Conservation (phyloP, 306 rosid genomes). For the cucumber (Cucumis sativus) region Cucumber_9930_V3 NC_026660.2:22526001-22526500, state of each 20-base stretch:
- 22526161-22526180: slow-evolving; percentile 53
- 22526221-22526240: not conserved
- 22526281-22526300: not conserved
- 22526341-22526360: slow-evolving; percentile 39
- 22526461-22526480: not conserved
- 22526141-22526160: slow-evolving; percentile 72
- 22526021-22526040: slow-evolving; percentile 47
- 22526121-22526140: slow-evolving; percentile 59
- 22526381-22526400: slow-evolving; percentile 66
- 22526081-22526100: slow-evolving; percentile 82
- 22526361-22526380: slow-evolving; percentile 52
- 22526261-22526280: not conserved
- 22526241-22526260: not conserved
- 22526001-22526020: slow-evolving; percentile 45
- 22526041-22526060: slow-evolving; percentile 66
- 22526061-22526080: slow-evolving; percentile 44
- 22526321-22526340: slow-evolving; percentile 54
- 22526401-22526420: slow-evolving; percentile 73
- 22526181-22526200: slow-evolving; percentile 19
- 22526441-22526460: slow-evolving; percentile 60
- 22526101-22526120: slow-evolving; percentile 85
- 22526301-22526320: not conserved
- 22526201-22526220: slow-evolving; percentile 37
- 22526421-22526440: slow-evolving; percentile 57
- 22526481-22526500: not conserved